These are phyloP conservation scores for Trichoderma arundinaceum DNA, from an alignment of 2,329 filamentous ascomycete species.

Conservation along the genomic window DNA sequence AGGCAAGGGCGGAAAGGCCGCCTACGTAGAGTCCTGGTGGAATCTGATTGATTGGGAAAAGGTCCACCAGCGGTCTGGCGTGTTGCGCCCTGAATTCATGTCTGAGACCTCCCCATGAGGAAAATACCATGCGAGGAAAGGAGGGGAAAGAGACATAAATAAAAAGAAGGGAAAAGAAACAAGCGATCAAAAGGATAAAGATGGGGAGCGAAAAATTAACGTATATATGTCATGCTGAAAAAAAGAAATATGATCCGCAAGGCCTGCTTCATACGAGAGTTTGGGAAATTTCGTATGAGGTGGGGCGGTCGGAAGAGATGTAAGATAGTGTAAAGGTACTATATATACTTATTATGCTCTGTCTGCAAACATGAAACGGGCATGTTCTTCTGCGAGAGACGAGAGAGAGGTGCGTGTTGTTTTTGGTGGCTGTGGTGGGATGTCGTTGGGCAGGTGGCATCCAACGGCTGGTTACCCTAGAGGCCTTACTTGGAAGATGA, in stretches of 20 bases:
- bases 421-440: not conserved
- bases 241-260: not conserved
- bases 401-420: not conserved
- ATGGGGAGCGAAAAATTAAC: not conserved
- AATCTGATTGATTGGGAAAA: conserved; percentile 81
- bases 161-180: not conserved
- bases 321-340: conserved; percentile 31
- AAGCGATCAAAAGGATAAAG: not conserved
- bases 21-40: conserved; percentile 86
- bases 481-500: not conserved
- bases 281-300: not conserved
- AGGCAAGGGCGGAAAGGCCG: conserved; percentile 73
- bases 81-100: conserved; percentile 46
- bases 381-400: not conserved
- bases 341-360: conserved; percentile 27
- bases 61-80: conserved; percentile 57
- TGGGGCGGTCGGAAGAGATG: conserved; percentile 3
- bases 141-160: not conserved
- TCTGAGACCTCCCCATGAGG: conserved; percentile 33
- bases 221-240: conserved; percentile 19
- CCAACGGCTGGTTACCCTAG: not conserved
- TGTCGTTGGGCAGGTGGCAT: not conserved
- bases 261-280: not conserved
- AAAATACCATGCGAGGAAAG: not conserved
- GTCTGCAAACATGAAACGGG: not conserved